phyloP scores from a whole-genome alignment of 2,329 filamentous ascomycete species.

The Coniochaeta prunicola region DNA sequence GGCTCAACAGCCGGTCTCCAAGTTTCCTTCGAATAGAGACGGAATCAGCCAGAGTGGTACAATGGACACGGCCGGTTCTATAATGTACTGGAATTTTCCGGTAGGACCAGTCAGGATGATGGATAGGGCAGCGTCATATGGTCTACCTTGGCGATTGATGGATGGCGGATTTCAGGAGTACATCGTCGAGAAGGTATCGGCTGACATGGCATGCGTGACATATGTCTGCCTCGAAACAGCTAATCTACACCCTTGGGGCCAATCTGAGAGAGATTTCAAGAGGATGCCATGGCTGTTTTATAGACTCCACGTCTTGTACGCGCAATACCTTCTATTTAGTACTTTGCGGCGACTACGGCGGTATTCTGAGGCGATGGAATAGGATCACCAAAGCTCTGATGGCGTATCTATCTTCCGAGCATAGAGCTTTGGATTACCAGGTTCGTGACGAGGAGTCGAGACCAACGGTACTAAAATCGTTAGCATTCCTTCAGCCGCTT shows the following conservation, averaged over 20 bases:
- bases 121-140: neutral
- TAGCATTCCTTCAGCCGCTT: too few species aligned
- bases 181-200: neutral
- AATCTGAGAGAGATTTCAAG: too few species aligned
- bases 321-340: slow-evolving; percentile 23
- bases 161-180: neutral
- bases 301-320: slow-evolving; percentile 45
- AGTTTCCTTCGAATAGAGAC: too few species aligned
- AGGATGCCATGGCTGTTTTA: slow-evolving; percentile 1
- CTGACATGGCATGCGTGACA: slow-evolving; percentile 11
- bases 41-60: too few species aligned
- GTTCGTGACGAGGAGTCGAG: too few species aligned
- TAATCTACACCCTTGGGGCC: slow-evolving; percentile 19
- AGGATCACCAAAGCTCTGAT: too few species aligned
- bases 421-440: too few species aligned
- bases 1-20: too few species aligned
- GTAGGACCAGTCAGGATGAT: neutral
- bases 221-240: slow-evolving; percentile 42
- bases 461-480: too few species aligned
- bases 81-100: too few species aligned
- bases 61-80: too few species aligned
- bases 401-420: too few species aligned
- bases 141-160: neutral
- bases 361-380: neutral
- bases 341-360: neutral